Percentiles rank a stretch among this genome's conserved stretches.
Conservation (phyloP, 1,284 basidiomycete genomes). For the Sanguinoderma infundibulare region DNA sequence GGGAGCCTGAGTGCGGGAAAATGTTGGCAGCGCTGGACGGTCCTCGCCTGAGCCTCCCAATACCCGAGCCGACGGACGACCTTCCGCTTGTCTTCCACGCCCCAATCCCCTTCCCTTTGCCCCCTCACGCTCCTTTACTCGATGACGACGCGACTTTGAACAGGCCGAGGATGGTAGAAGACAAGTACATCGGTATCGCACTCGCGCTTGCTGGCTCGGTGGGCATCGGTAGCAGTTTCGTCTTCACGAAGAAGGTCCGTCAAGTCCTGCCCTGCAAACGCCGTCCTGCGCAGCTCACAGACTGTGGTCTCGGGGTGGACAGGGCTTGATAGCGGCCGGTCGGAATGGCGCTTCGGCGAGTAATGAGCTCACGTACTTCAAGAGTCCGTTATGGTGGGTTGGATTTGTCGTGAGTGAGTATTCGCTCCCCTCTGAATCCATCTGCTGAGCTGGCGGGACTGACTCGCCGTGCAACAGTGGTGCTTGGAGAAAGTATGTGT, state of each 20-base stretch:
- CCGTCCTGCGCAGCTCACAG: background rate
- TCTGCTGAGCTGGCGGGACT: background rate
- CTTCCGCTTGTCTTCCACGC: background rate
- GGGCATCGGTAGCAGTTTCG: conserved; percentile 91
- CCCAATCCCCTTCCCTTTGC: background rate
- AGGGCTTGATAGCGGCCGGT: conserved; percentile 2
- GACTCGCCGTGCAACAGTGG: conserved; percentile 55
- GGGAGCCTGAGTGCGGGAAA: background rate
- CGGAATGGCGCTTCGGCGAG: conserved; percentile 50
- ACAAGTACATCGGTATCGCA: conserved; percentile 90
- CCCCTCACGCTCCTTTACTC: conserved; percentile 19
- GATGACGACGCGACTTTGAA: conserved; percentile 8
- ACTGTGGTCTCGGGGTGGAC: background rate
- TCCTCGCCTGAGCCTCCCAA: background rate
- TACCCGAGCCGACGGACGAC: background rate
- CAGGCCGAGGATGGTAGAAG: conserved; percentile 67
- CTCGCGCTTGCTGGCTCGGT: conserved; percentile 83
- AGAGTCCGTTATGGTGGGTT: conserved; percentile 98
- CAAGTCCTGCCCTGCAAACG: background rate
- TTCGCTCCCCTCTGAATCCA: background rate
- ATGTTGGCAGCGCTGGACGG: background rate
- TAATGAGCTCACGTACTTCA: conserved; percentile 85
- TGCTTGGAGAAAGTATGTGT: conserved; percentile 86
- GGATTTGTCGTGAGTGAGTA: conserved; percentile 91
- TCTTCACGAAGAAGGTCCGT: conserved; percentile 95